phyloP scores from a whole-genome alignment of 495 filamentous ascomycete species.

The Talaromyces wortmannii region DNA sequence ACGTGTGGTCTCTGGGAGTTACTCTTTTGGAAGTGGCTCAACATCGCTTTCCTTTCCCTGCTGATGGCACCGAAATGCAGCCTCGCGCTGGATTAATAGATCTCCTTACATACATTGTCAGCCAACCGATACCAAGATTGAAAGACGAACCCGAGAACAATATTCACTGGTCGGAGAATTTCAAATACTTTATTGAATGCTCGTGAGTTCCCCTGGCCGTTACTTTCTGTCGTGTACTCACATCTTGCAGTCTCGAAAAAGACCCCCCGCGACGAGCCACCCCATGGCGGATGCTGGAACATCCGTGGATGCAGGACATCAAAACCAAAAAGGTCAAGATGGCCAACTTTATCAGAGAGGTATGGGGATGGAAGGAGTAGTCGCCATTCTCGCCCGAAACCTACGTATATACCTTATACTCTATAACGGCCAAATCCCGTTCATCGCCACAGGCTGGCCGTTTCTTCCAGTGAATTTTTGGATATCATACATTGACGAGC shows the following conservation, averaged over 20 bases:
- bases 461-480: too few relatives aligned
- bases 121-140: conserved; percentile 89
- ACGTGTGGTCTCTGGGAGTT: conserved; percentile 96
- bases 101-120: conserved; percentile 91
- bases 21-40: conserved; percentile 96
- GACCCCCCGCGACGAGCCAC: conserved; percentile 78
- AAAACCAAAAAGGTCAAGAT: conserved; percentile 93
- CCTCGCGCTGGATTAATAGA: conserved; percentile 87
- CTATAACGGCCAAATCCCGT: too few relatives aligned
- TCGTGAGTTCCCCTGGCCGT: conserved; percentile 57
- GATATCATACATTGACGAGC: too few relatives aligned
- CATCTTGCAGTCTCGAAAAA: conserved; percentile 72
- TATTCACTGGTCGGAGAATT: conserved; percentile 90
- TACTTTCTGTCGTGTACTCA: conserved; percentile 8
- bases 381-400: conserved; percentile 6
- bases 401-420: not conserved
- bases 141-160: conserved; percentile 80
- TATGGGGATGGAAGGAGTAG: conserved; percentile 86
- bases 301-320: conserved; percentile 98
- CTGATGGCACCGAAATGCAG: conserved; percentile 88
- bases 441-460: too few relatives aligned
- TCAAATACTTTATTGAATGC: conserved; percentile 99
- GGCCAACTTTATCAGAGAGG: conserved; percentile 80
- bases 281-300: conserved; percentile 98
- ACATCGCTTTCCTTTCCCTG: conserved; percentile 95